Conservation (phyloP, 176 grass and related monocot genomes). For the Carex kokanica region DNA sequence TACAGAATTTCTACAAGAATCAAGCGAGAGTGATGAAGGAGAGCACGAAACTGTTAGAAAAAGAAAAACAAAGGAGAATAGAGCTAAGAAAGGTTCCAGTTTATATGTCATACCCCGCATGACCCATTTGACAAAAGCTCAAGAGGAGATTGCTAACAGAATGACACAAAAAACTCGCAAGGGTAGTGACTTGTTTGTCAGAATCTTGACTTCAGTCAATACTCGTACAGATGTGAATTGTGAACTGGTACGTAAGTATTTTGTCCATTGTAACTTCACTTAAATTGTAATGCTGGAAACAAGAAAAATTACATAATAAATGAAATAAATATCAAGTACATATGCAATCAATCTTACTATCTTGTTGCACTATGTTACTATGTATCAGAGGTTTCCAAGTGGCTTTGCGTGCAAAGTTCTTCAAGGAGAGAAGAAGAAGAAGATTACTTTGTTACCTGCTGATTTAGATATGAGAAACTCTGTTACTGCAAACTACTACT, state of each 20-base stretch:
- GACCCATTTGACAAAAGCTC: background rate
- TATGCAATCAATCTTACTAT: background rate
- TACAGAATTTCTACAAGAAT: background rate
- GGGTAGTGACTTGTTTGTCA: background rate
- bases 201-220: background rate
- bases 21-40: background rate
- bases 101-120: background rate
- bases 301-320: background rate
- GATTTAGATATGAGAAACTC: slow-evolving; percentile 4
- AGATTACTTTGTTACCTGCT: background rate
- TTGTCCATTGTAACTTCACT: background rate
- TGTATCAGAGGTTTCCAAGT: slow-evolving; percentile 20
- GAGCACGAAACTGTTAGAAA: background rate
- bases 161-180: background rate
- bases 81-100: background rate
- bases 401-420: slow-evolving; percentile 33
- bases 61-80: background rate
- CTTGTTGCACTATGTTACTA: background rate
- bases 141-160: background rate
- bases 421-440: background rate
- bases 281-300: too few species aligned
- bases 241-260: background rate
- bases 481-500: background rate
- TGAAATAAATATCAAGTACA: background rate
- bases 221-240: background rate